Base-by-base conservation (phyloP, 768 basidiomycete species). In the Astraeus odoratus region DNA sequence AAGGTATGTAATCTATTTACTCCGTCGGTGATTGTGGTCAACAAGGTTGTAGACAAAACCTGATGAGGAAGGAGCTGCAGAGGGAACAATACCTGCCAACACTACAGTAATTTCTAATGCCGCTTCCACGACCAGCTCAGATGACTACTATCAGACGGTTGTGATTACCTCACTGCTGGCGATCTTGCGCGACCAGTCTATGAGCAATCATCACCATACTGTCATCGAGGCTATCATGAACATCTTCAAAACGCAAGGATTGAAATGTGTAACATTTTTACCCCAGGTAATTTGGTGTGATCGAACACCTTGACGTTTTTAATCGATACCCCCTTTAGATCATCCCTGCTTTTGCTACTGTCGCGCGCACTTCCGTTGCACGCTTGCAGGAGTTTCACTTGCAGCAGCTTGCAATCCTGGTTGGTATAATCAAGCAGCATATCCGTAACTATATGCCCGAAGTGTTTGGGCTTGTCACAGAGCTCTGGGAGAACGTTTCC, bases 151-250 rank as follows among this genome's bases (percentile, higher is more conserved):
- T 67, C 96, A 98, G 61, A 91, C 90, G 5, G 91, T 94, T 5
- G 94, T 94, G 29, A 89, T 99, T 60, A 86, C 80, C 22, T 78
- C 92, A 0, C 75, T 99, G 8, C 75, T 98, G 26, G 76, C 80
- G 33, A 86, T 99, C 47, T 63, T 99, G 50, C 88, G 83, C 58
- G 96, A 99, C 60, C 83, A 88, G 43, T 82, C 92, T 1, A 73
- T 96, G 48, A 86, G 77, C 56, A 81, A 73, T 45, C 84, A 90
- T 55, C 93, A 97, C 56, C 86, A 96, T 57, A 86, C 83, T 19
- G 95, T 94, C 38, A 93, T 98, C 46, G 93, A 98, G 61, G 93
- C 93, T 1, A 86, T 99, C 54, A 97, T 98, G 91, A 86, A 91
- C 37, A 98, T 99, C 49, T 99, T 98, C 76, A 93, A 94, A 65